Conservation (phyloP, 176 grass and related monocot species). For the Oryza brachyantha region DNA sequence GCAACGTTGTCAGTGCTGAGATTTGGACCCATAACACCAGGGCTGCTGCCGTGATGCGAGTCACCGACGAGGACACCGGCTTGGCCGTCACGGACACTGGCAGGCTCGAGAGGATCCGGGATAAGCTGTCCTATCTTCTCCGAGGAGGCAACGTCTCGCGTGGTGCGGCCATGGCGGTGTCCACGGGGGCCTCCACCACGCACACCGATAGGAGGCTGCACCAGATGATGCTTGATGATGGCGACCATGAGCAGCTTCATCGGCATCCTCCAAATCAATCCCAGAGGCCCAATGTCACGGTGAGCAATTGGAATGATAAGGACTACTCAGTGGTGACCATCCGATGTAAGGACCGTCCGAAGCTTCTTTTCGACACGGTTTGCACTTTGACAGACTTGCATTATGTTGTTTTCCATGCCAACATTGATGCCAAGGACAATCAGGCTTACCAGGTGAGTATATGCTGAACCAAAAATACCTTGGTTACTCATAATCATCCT, state of each 20-base stretch:
- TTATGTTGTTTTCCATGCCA: constrained; percentile 85
- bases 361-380: constrained; percentile 87
- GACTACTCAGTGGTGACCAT: constrained; percentile 82
- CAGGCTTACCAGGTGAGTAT: constrained; percentile 78
- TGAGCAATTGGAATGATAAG: constrained; percentile 80
- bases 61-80: constrained; percentile 54
- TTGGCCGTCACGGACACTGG: constrained; percentile 39
- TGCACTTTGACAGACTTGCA: constrained; percentile 76
- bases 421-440: constrained; percentile 55
- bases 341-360: constrained; percentile 71
- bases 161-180: constrained; percentile 40
- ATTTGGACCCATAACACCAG: constrained; percentile 86
- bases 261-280: constrained; percentile 12
- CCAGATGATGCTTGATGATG: constrained; percentile 78
- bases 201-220: constrained; percentile 68
- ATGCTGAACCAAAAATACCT: not conserved
- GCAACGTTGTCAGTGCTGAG: constrained; percentile 82
- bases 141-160: constrained; percentile 41
- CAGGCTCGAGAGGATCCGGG: constrained; percentile 49
- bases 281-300: constrained; percentile 46
- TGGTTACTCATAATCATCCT: not conserved
- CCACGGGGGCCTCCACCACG: constrained; percentile 27
- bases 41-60: constrained; percentile 71
- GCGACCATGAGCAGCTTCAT: constrained; percentile 43
- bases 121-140: constrained; percentile 52